These are phyloP conservation scores for Cercospora sesami DNA, from an alignment of 2,329 filamentous ascomycete species.

Conservation along the genomic window DNA sequence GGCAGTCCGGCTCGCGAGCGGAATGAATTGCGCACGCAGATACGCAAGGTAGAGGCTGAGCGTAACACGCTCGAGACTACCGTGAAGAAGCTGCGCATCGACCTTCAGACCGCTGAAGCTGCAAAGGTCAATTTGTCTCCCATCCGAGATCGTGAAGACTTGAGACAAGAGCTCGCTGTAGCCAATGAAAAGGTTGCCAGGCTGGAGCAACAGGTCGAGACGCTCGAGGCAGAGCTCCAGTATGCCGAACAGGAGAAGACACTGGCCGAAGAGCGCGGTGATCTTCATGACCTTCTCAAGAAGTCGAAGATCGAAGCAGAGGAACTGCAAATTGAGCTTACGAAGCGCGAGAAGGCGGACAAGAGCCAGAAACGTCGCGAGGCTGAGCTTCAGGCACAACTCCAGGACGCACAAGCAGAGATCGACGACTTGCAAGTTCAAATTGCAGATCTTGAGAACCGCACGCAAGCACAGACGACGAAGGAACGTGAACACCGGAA, in stretches of 20 bases:
- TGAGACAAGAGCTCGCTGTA: slow-evolving; percentile 38
- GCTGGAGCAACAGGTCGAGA: slow-evolving; percentile 57
- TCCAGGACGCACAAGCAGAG: slow-evolving; percentile 57
- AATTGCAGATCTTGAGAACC: slow-evolving; percentile 48
- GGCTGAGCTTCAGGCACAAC: slow-evolving; percentile 62
- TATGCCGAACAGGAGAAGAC: slow-evolving; percentile 55
- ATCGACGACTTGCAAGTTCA: slow-evolving; percentile 56
- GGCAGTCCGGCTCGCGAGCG: slow-evolving; percentile 41
- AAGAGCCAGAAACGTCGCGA: slow-evolving; percentile 59
- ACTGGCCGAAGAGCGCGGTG: slow-evolving; percentile 56
- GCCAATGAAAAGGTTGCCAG: slow-evolving; percentile 39
- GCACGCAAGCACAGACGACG: slow-evolving; percentile 28
- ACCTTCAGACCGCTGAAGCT: slow-evolving; percentile 37
- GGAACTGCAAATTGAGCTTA: slow-evolving; percentile 67
- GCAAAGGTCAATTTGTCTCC: slow-evolving; percentile 35
- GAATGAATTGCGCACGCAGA: slow-evolving; percentile 37
- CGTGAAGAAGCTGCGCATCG: slow-evolving; percentile 40
- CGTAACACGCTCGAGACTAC: slow-evolving; percentile 37
- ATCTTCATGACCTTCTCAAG: slow-evolving; percentile 62
- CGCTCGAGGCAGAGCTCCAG: slow-evolving; percentile 59
- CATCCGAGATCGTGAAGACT: slow-evolving; percentile 38
- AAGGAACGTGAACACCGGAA: slow-evolving; percentile 44
- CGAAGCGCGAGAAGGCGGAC: slow-evolving; percentile 67
- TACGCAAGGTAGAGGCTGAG: slow-evolving; percentile 37
- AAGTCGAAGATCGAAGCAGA: slow-evolving; percentile 58